phyloP scores from a whole-genome alignment of 1,284 basidiomycete species.

The Ustilago crameri region DNA sequence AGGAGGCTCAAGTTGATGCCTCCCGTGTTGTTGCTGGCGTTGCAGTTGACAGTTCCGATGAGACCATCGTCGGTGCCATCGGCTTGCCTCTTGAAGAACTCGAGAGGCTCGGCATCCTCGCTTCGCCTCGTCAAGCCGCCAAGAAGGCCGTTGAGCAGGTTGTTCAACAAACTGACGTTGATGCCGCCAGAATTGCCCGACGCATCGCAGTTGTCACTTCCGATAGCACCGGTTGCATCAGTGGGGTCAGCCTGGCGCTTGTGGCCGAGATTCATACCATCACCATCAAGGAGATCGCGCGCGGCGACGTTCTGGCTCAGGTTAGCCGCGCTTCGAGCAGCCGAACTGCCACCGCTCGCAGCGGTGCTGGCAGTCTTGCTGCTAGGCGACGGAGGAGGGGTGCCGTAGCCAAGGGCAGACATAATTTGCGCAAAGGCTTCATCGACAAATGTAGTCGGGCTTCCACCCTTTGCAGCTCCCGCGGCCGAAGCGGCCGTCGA shows the following conservation, averaged over 20 bases:
- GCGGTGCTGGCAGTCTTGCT: conserved; percentile 15
- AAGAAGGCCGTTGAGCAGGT: conserved; percentile 53
- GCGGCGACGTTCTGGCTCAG: conserved; percentile 34
- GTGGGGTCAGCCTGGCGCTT: conserved; percentile 18
- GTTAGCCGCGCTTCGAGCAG: conserved; percentile 43
- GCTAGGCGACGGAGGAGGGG: conserved; percentile 3
- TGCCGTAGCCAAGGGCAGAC: conserved; percentile 25
- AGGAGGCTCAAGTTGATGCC: conserved; percentile 51
- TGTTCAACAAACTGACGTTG: conserved; percentile 53
- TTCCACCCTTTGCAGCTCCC: conserved; percentile 15
- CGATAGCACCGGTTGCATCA: conserved; percentile 7
- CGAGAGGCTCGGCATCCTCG: conserved; percentile 18
- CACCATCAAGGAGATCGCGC: conserved; percentile 40
- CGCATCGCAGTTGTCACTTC: conserved; percentile 41
- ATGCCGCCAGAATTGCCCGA: conserved; percentile 45
- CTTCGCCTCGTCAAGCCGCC: conserved; percentile 29
- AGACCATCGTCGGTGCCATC: conserved; percentile 10
- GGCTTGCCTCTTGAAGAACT: conserved; percentile 36
- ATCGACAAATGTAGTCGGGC: conserved; percentile 33
- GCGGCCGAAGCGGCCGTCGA: conserved; percentile 30
- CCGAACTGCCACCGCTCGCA: conserved; percentile 17
- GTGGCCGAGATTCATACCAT: conserved; percentile 45
- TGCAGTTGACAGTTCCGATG: conserved; percentile 38
- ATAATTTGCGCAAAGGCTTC: conserved; percentile 39
- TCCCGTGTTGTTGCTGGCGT: conserved; percentile 41